phyloP scores from a whole-genome alignment of 1,284 basidiomycete species.

The Cryptococcus jaspeensis region DNA sequence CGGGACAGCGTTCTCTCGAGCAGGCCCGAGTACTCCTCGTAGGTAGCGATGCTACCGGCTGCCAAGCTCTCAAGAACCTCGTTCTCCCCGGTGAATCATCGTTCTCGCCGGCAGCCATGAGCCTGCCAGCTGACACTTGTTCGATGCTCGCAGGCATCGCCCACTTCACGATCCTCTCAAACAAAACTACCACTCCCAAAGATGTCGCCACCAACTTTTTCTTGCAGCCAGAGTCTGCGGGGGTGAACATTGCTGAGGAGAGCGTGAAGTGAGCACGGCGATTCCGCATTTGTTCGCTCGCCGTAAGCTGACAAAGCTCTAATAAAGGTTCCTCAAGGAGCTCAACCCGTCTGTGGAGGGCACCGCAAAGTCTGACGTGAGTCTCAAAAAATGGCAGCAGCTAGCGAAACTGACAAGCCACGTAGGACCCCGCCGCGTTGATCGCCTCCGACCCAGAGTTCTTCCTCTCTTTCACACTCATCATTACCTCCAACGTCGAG shows the following conservation, averaged over 20 bases:
- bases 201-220: slow-evolving; percentile 98
- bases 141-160: slow-evolving; percentile 63
- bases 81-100: slow-evolving; percentile 70
- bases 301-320: slow-evolving; percentile 4
- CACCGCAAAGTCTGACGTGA: slow-evolving; percentile 61
- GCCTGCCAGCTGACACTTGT: not conserved
- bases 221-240: slow-evolving; percentile 72
- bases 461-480: slow-evolving; percentile 66
- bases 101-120: not conserved
- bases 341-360: slow-evolving; percentile 85
- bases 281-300: not conserved
- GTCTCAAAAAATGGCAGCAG: too few species aligned
- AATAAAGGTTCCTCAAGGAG: slow-evolving; percentile 63
- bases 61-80: slow-evolving; percentile 88
- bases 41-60: slow-evolving; percentile 74
- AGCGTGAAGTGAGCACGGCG: slow-evolving; percentile 58
- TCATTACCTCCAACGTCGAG: slow-evolving; percentile 79
- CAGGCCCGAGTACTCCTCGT: slow-evolving; percentile 77
- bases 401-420: slow-evolving; percentile 3
- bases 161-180: slow-evolving; percentile 83
- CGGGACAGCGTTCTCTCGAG: slow-evolving; percentile 90
- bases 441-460: slow-evolving; percentile 59
- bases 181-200: slow-evolving; percentile 60
- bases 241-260: slow-evolving; percentile 75
- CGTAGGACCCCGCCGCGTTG: slow-evolving; percentile 59